Base-by-base conservation (phyloP, 345 rosid genomes). In the Salix purpurea region DNA sequence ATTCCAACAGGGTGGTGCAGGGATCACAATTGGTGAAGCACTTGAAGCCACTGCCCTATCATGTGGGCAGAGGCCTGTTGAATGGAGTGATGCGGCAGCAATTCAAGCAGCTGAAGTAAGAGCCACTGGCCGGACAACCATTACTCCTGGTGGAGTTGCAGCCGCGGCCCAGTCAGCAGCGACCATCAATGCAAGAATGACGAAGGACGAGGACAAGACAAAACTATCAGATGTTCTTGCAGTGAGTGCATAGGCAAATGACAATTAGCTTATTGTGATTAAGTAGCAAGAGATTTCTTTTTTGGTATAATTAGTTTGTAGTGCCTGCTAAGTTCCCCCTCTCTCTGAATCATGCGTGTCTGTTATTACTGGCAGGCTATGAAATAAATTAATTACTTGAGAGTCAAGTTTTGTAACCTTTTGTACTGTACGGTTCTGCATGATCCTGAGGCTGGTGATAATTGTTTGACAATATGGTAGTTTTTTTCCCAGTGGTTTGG, bases 51-150 rank as follows among this genome's bases (percentile, higher is more conserved):
- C 97, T 0, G 94, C 87, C 14, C 73, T 90, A 21, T 90, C 94
- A 2, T 94, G 89, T 1, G 97, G 97, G 40, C 80, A 89, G 69
- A 91, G 90, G 85, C 88, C 94, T 0, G 97, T 94, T 39, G 97
- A 90, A 28, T 83, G 91, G 91, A 94, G 97, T 46, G 97, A 92
- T n/a, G 97, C 97, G 0, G 97, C 97, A 0, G 93, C 98, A 1
- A 92, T 92, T 73, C 98, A 94, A 79, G 94, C 98, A 0, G 97
- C 97, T 0, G 97, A 92, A 79, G 94, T 92, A 19, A 88, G 95
- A 83, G 98, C 97, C 48, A 92, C 94, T 0, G 93, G 95, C 11
- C 83, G 89, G 16, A 90, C 86, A 72, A 79, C 79, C 26, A 90
- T 90, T 52, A 69, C 74, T 66, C 90, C 97, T 0, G 93, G 90